phyloP scores from a whole-genome alignment of 306 rosid species.

The Acmispon strigosus region DNA sequence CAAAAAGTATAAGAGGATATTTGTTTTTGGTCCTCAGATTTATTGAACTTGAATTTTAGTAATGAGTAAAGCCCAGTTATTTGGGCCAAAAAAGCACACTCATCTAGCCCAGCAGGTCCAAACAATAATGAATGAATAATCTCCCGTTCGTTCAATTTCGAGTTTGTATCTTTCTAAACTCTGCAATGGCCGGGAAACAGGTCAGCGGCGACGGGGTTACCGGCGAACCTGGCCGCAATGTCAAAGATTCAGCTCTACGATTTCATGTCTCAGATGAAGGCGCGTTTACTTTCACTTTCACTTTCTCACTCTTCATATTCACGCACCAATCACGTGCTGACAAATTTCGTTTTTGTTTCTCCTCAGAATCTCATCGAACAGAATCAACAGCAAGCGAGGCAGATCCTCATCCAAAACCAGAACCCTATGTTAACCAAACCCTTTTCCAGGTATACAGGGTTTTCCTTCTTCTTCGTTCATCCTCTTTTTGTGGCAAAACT shows the following conservation, averaged over 20 bases:
- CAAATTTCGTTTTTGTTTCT: neutral
- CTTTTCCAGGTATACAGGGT: conserved; percentile 73
- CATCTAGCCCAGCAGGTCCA: no score
- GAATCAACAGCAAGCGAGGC: conserved; percentile 90
- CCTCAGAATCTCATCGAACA: conserved; percentile 71
- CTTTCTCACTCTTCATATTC: no score
- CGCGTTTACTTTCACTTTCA: neutral
- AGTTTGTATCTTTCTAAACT: neutral
- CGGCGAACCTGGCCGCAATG: conserved; percentile 84
- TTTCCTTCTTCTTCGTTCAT: neutral
- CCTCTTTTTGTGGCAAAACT: neutral
- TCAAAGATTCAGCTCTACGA: conserved; percentile 86
- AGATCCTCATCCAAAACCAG: conserved; percentile 90
- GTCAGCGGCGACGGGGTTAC: conserved; percentile 52
- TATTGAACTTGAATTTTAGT: no score
- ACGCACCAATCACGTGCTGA: neutral
- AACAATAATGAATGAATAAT: no score
- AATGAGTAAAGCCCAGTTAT: no score
- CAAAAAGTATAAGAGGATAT: no score
- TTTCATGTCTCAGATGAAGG: conserved; percentile 99
- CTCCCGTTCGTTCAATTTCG: no score
- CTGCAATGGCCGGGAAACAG: conserved; percentile 83
- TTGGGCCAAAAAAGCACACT: no score
- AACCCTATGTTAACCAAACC: conserved; percentile 82
- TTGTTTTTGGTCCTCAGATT: no score